Evolutionary conservation across 805 yeast genomes (phyloP).

Genomic region (Pichia phayaonensis): DNA sequence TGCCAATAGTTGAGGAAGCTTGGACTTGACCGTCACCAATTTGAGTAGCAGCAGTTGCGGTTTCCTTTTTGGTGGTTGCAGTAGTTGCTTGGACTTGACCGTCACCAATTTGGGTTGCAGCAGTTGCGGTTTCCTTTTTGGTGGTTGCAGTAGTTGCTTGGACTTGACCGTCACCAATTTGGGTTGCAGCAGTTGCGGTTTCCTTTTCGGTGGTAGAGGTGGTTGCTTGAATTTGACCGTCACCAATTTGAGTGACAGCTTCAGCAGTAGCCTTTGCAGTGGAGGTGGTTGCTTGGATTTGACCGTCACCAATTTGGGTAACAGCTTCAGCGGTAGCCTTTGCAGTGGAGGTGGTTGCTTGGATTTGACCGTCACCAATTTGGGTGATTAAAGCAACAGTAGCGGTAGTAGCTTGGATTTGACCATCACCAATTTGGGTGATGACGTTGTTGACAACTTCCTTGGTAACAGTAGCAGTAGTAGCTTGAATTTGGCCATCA

Average conservation of each 20-base stretch:
- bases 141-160: constrained; percentile 39
- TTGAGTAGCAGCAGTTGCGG: constrained; percentile 28
- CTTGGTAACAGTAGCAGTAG: constrained; percentile 27
- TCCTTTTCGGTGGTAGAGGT: constrained; percentile 29
- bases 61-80: too few species aligned
- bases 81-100: constrained; percentile 41
- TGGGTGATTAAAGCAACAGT: constrained; percentile 29
- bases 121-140: constrained; percentile 21
- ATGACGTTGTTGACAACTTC: constrained; percentile 24
- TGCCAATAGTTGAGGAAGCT: constrained; percentile 31
- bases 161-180: constrained; percentile 42
- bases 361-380: constrained; percentile 48
- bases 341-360: constrained; percentile 29
- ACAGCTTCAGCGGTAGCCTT: constrained; percentile 24
- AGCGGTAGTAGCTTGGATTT: constrained; percentile 35
- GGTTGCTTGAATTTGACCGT: constrained; percentile 22
- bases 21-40: constrained; percentile 40
- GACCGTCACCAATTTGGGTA: constrained; percentile 34
- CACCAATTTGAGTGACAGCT: constrained; percentile 20
- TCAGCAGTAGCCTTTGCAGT: constrained; percentile 24
- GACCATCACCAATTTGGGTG: constrained; percentile 37
- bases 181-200: constrained; percentile 22
- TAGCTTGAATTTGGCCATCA: constrained; percentile 24
- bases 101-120: constrained; percentile 35
- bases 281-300: constrained; percentile 31